Conservation (phyloP, 108 stramenopile genomes). For the Cyclotella distinguenda region DNA sequence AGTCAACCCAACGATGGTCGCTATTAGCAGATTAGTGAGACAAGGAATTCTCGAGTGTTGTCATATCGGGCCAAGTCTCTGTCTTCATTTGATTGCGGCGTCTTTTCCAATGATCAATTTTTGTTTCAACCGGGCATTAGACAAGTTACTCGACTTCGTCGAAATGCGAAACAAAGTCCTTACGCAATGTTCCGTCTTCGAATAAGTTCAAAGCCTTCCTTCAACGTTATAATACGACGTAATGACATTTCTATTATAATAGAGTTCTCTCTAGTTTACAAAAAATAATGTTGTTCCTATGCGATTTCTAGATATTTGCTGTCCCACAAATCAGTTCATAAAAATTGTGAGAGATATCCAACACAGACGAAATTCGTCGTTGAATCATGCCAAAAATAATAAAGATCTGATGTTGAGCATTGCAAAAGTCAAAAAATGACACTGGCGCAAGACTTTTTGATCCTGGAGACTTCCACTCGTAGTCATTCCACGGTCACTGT, state of each 20-base stretch:
- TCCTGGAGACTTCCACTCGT: not conserved
- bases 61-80: slow-evolving; percentile 57
- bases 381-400: too few species aligned
- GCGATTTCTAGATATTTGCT: too few species aligned
- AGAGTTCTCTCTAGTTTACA: not conserved
- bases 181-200: slow-evolving; percentile 11
- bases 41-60: not conserved
- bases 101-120: slow-evolving; percentile 24
- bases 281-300: too few species aligned
- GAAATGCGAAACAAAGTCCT: slow-evolving; percentile 25
- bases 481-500: not conserved
- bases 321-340: too few species aligned
- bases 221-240: not conserved
- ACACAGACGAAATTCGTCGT: too few species aligned
- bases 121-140: slow-evolving; percentile 42
- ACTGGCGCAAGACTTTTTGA: too few species aligned
- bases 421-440: too few species aligned
- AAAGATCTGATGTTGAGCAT: too few species aligned
- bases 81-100: slow-evolving; percentile 18
- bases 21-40: slow-evolving; percentile 27
- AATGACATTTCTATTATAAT: not conserved
- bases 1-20: slow-evolving; percentile 73
- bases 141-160: slow-evolving; percentile 41
- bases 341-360: too few species aligned
- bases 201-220: too few species aligned